Base-by-base conservation (phyloP, 2,329 filamentous ascomycete species). In the Paramyrothecium roridum region DNA sequence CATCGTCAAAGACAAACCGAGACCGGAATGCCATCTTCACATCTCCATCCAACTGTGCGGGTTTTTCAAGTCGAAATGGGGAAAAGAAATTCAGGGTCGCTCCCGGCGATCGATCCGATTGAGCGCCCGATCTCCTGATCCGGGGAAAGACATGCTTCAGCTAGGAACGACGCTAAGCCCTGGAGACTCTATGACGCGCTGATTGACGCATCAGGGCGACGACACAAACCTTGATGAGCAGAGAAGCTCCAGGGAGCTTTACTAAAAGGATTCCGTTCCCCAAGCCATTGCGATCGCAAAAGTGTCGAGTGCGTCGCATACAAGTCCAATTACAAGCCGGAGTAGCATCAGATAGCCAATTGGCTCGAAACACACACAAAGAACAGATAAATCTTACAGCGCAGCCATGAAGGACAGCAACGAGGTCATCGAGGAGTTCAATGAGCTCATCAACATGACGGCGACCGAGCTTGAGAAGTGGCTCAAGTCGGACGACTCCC, bases 371-470 rank as follows among this genome's bases (percentile, higher is more conserved):
- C 10, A 43, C 6, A 19, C 12, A 4, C 37, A 6, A 43, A 30
- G 10, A 30, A 30, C 26, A 30, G 26, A 30, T 10, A 10, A 30
- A 30, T 30, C 37, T 13, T 10, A 6, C 37, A 22, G 37, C 22
- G 23, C 33, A 8, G 34, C 23, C 54, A 67, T 67, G 65, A 67
- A 67, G 55, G 56, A 40, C 56, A 59, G 61, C 26, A 62, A 67
- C 2, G 64, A 69, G 33, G 67, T 71, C 43, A 65, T 71, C 58
- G 78, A 80, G 51, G 84, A 88, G 65, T 89, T 87, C 75, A 87
- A 88, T 58, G 76, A 82, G 43, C 70, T 87, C 49, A 83, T 88
- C 67, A 88, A 88, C 68, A 88, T 89, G 85, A 79, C 76, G 12
- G 74, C 83, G 2, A 67, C 75, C 2, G 84, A 88, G 59, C 76